Base-by-base conservation (phyloP, 2,329 filamentous ascomycete genomes). In the Nemania sp. region DNA sequence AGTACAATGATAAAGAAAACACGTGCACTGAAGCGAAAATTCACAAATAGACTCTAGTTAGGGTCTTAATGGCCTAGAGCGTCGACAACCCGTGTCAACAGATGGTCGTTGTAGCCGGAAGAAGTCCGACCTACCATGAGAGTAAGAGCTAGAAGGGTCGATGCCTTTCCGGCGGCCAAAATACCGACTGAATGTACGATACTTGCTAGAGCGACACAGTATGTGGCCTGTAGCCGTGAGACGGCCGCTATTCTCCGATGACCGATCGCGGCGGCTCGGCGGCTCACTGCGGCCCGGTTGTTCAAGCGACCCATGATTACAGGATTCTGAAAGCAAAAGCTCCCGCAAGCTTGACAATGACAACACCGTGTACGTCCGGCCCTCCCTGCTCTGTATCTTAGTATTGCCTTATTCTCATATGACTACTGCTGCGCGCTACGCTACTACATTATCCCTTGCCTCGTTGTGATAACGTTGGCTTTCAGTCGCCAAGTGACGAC, bases 21-120 rank as follows among this genome's bases (percentile, higher is more conserved):
- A 0, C 61, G 64, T 17, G 64, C 59, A 1, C 12, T 66, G 49
- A 76, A 76, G 65, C 66, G 65, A 42, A 47, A 52, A 0, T 73
- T 62, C 52, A 73, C 73, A 3, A 63, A 69, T 42, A 54, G 54
- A 18, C 49, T 54, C 5, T 75, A 73, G 62, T 70, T 76, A 71
- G 73, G 9, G 74, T 73, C 25, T 71, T 68, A 18, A 73, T 75
- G 70, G 66, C 68, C 12, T 76, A 74, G 74, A 40, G 42, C 5
- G 37, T 50, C 32, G 42, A 48, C 29, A 25, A 12, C 46, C 46
- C 46, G 25, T 35, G 46, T 48, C 46, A 15, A 48, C 46, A 34
- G 21, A 48, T 13, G 46, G 46, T 15, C 11, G 46, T 12, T 34
- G 46, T 48, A 25, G 46, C 15, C 29, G 51, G 51, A 9, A 54